Evolutionary conservation across 2,329 filamentous ascomycete genomes (phyloP), one percentile per base, ranked within the genome.

Genomic region (Ophiostoma ulmi): DNA sequence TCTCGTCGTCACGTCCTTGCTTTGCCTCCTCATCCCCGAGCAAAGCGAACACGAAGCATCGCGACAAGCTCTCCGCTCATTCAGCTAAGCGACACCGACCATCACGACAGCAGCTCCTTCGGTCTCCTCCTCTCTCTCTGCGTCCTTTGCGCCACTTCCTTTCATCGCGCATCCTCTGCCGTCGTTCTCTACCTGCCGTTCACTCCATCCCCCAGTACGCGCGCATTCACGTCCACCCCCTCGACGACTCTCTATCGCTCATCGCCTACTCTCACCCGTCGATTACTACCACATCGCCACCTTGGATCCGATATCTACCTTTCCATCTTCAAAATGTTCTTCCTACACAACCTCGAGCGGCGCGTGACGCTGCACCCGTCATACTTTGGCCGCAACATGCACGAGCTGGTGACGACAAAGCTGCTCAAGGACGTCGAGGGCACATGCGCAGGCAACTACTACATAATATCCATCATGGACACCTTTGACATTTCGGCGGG

Each of bases 401-500:
- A 94, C 76, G 91, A 96, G 75, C 90, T 97, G 76, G 91, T 99
- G 58, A 94, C 91, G 69, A 90, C 91, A 75, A 93, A 94, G 80
- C 88, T 99, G 38, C 87, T 97, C 74, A 90, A 92, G 78, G 94
- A 98, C 78, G 93, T 97, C 73, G 95, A 99, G 82, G 95, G 95
- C 35, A 94, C 92, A 61, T 97, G 94, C 80, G 95, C 93, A 3
- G 95, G 95, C 72, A 93, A 92, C 79, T 97, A 97, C 84, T 98
- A 95, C 81, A 96, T 99, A 78, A 95, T 99, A 76, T 95, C 93
- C 78, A 96, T 99, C 77, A 94, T 99, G 88, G 94, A 97, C 80
- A 92, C 94, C 67, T 94, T 96, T 77, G 92, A 97, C 75, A 94
- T 98, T 77, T 96, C 93, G 20, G 93, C 97, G 78, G 94, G 94